Conservation (phyloP, 768 basidiomycete genomes). For the Naganishia kalamii region DNA sequence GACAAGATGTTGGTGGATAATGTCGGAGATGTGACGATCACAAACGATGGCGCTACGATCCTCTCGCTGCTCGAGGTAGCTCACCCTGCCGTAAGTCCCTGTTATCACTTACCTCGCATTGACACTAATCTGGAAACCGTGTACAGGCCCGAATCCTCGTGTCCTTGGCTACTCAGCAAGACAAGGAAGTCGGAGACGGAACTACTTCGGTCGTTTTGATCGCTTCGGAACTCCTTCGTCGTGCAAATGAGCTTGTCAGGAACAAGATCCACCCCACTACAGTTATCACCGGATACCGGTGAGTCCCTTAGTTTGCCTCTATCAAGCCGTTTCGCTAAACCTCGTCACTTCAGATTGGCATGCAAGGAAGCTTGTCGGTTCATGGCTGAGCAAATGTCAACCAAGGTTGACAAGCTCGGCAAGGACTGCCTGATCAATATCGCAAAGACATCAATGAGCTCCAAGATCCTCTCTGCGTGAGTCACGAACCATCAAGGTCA, state of each 20-base stretch:
- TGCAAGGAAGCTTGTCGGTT: slow-evolving; percentile 96
- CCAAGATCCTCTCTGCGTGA: slow-evolving; percentile 93
- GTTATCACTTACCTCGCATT: background rate
- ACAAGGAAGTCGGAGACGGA: slow-evolving; percentile 98
- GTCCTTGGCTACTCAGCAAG: slow-evolving; percentile 96
- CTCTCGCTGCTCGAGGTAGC: slow-evolving; percentile 86
- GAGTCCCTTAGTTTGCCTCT: slow-evolving; percentile 10
- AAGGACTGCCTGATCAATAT: slow-evolving; percentile 87
- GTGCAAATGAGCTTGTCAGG: slow-evolving; percentile 96
- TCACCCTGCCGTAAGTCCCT: slow-evolving; percentile 71
- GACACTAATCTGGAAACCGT: background rate
- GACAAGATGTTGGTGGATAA: slow-evolving; percentile 81
- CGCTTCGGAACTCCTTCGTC: slow-evolving; percentile 89
- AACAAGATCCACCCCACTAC: slow-evolving; percentile 98
- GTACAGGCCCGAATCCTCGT: slow-evolving; percentile 71
- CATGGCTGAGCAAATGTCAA: slow-evolving; percentile 93
- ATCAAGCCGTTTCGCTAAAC: too few relatives aligned
- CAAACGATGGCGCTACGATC: slow-evolving; percentile 99
- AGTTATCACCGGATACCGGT: slow-evolving; percentile 94
- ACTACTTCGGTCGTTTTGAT: slow-evolving; percentile 98
- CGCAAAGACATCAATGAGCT: slow-evolving; percentile 97
- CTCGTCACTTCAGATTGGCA: slow-evolving; percentile 55
- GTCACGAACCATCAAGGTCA: background rate
- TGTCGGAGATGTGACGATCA: slow-evolving; percentile 98
- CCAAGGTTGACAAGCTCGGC: slow-evolving; percentile 88